Base-by-base conservation (phyloP, 345 rosid species). In the Salix viminalis region DNA sequence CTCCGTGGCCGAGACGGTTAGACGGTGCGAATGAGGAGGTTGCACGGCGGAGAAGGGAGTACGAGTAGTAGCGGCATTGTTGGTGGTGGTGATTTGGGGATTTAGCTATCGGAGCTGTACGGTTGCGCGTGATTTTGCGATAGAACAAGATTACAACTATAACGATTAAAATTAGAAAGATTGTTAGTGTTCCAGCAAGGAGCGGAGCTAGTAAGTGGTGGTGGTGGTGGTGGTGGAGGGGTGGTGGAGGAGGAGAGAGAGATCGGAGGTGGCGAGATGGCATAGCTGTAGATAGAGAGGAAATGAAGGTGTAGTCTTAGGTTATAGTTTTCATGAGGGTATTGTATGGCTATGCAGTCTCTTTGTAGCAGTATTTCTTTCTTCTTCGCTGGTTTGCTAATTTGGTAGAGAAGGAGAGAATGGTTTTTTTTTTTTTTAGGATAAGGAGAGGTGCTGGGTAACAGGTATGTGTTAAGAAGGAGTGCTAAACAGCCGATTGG, bases 181-280 rank as follows among this genome's bases (percentile, higher is more conserved):
- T 11, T 7, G 70, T 61, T 2, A 77, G 28, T 6, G 44, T 58
- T 15, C 70, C 79, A 19, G 70, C 74, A 12, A 77, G 48, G 13
- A 77, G 19, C 19, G 70, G 23, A 30, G 70, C 75, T 3, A 77
- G 65, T 6, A 70, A 39, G 36, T 2, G 54, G 37, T 5, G 8
- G 78, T 87, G 85, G 73, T 85, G 87, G 74, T 83, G 89, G 32
- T 82, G 86, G 32, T 84, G 72, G 81, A 86, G 72, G 81, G 88
- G 30, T 83, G 86, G 50, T 7, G 64, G 18, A 13, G 71, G 15
- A 2, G 71, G 50, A 21, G 75, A 24, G 7, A 41, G 75, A 8
- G 48, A 42, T 30, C 64, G 65, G 15, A 69, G 66, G 3, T 30
- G 69, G 52, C 79, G 79, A 12, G 79, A 77, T 70, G 79, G 79